Evolutionary conservation across 2,329 filamentous ascomycete genomes (phyloP), one percentile per base, ranked within the genome.

Genomic region (Colletotrichum coccodes): DNA sequence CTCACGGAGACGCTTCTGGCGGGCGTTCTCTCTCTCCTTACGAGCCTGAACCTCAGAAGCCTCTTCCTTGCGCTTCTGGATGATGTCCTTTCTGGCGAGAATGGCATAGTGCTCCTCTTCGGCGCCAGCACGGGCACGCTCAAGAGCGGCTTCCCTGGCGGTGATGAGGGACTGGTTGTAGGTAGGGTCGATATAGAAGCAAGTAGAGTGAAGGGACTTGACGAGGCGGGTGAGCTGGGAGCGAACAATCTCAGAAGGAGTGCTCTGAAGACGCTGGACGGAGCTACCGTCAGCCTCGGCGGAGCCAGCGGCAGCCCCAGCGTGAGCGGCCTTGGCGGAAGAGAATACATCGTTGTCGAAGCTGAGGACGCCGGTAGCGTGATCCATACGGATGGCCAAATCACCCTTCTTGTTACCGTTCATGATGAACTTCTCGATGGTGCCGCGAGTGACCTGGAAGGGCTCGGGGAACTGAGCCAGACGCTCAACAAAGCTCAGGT

Each of bases 341-440:
- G 96, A 97, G 87, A 99, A 98, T 73, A 99, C 94, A 80, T 99
- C 96, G 62, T 94, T 97, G 80, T 99, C 96, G 76, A 99, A 99
- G 80, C 94, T 98, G 70, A 99, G 89, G 57, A 98, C 93, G 70
- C 96, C 94, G 61, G 95, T 95, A 71, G 94, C 94, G 79, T 99
- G 96, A 79, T 98, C 94, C 82, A 98, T 94, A 71, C 96, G 94
- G 75, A 99, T 97, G 61, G 96, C 93, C 52, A 99, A 88, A 76
- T 99, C 96, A 65, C 96, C 96, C 89, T 99, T 99, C 90, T 99
- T 99, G 89, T 97, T 98, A 72, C 96, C 96, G 82, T 99, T 99
- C 96, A 99, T 99, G 87, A 99, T 98, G 87, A 99, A 99, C 85
- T 98, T 99, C 87, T 99, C 96, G 73, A 99, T 97, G 71, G 94